phyloP scores from a whole-genome alignment of 2,329 filamentous ascomycete species.

The Ophiostoma sp. region DNA sequence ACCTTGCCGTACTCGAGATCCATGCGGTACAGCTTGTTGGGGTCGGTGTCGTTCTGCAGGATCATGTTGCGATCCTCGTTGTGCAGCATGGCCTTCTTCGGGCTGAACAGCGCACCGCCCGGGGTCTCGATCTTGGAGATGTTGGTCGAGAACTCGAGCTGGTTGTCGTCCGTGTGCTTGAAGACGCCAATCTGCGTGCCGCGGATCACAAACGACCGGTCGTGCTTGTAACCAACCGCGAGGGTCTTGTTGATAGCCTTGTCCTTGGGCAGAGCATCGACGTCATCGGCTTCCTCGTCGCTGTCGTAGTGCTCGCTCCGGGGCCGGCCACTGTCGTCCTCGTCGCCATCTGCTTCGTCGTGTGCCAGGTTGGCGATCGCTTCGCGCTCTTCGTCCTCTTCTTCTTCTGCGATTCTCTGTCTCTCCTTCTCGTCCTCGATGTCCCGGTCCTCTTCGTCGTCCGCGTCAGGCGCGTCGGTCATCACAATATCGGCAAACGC shows the following conservation, averaged over 20 bases:
- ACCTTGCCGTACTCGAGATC: conserved; percentile 97
- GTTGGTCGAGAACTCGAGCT: conserved; percentile 91
- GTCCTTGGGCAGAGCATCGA: conserved; percentile 62
- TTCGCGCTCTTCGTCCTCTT: conserved; percentile 42
- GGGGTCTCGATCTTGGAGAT: conserved; percentile 94
- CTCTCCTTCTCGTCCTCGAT: conserved; percentile 35
- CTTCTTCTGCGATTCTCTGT: conserved; percentile 30
- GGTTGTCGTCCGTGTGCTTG: conserved; percentile 89
- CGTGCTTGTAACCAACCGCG: conserved; percentile 94
- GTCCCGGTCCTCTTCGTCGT: conserved; percentile 34
- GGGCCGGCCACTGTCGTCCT: conserved; percentile 51
- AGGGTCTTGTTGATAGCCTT: conserved; percentile 86
- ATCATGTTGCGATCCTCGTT: conserved; percentile 86
- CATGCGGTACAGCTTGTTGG: conserved; percentile 93
- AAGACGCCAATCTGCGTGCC: conserved; percentile 98
- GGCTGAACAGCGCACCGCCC: conserved; percentile 78
- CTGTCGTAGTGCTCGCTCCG: conserved; percentile 53
- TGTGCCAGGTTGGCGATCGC: not conserved
- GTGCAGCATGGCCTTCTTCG: conserved; percentile 95
- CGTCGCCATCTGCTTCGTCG: conserved; percentile 44
- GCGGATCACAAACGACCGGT: conserved; percentile 92
- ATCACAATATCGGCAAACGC: conserved; percentile 92
- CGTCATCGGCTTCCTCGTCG: conserved; percentile 70
- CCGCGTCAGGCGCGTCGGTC: conserved; percentile 62
- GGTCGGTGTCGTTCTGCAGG: conserved; percentile 73